Base-by-base conservation (phyloP, 148 eudicot genomes). In the Heliosperma pusillum region DNA sequence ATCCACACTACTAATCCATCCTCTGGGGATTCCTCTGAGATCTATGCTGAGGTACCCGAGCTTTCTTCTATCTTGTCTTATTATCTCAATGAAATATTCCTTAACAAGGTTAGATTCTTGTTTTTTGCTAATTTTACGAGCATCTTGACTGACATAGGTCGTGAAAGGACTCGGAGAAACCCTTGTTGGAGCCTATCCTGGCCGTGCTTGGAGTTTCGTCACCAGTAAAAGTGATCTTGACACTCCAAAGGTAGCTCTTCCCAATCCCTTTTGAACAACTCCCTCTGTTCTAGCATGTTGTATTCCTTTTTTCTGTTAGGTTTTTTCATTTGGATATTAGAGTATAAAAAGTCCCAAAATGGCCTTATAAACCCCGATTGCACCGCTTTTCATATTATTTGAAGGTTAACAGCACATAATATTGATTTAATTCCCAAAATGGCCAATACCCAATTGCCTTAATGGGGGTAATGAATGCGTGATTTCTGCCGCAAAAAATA, bases 1-100 rank as follows among this genome's bases (percentile, higher is more conserved):
- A 91, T 94, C 74, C 98, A 94, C 86, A 94, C 98, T n/a, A 94
- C 92, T 24, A 94, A 94, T 82, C 98, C 98, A 70, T 94, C 98
- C 70, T 87, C 98, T 25, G 97, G 90, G 79, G 97, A 94, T 82
- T 84, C 92, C 16, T 83, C 98, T n/a, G 98, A 91, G 86, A 94
- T 94, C 76, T 91, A 94, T 79, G 85, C 96, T 13, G 98, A 94
- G 98, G 98, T 90, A 86, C 75, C 58, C 40, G 47, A 59, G 9
- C 19, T 73, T 26, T 9, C 0, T 7, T 62, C 30, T 45, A 24
- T 47, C 65, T 11, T 1, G 17, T 50, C 55, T 50, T 50, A 45
- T 45, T 12, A 13, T 16, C 42, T 3, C 42, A 36, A 36, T n/a
- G n/a, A n/a, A n/a, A 12, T 45, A 45, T 45, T 45, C 15, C 52